Conservation (phyloP, 257 asterid species). For the Phtheirospermum japonicum region DNA sequence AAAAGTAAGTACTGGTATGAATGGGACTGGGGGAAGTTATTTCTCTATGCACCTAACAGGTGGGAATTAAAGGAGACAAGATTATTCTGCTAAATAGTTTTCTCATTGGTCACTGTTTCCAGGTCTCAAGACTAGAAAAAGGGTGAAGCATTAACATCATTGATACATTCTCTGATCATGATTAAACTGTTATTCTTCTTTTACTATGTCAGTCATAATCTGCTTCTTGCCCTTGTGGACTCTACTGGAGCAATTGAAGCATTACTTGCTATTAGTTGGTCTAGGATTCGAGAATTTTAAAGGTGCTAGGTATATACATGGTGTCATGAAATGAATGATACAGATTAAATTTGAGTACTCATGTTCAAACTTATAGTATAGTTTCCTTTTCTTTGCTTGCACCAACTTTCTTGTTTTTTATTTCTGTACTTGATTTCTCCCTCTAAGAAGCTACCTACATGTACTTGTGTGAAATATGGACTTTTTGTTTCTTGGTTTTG, state of each 20-base stretch:
- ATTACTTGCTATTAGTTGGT: not conserved
- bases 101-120: too few species aligned
- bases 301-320: not conserved
- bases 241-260: not conserved
- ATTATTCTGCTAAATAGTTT: too few species aligned
- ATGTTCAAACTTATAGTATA: conserved; percentile 8
- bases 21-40: not conserved
- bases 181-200: not conserved
- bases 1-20: conserved; percentile 1
- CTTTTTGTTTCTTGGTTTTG: conserved; percentile 16
- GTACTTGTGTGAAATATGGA: conserved; percentile 28
- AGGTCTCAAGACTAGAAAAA: too few species aligned
- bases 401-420: conserved; percentile 1
- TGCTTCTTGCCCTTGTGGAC: not conserved
- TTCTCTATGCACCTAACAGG: too few species aligned
- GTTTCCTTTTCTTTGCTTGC: conserved; percentile 20
- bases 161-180: not conserved
- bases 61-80: too few species aligned
- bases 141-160: too few species aligned
- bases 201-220: not conserved
- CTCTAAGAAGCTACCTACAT: conserved; percentile 12
- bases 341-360: conserved; percentile 11
- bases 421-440: conserved; percentile 12
- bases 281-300: not conserved
- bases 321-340: conserved; percentile 4